phyloP scores from a whole-genome alignment of 345 rosid species.

The Raphanus sativus region DNA sequence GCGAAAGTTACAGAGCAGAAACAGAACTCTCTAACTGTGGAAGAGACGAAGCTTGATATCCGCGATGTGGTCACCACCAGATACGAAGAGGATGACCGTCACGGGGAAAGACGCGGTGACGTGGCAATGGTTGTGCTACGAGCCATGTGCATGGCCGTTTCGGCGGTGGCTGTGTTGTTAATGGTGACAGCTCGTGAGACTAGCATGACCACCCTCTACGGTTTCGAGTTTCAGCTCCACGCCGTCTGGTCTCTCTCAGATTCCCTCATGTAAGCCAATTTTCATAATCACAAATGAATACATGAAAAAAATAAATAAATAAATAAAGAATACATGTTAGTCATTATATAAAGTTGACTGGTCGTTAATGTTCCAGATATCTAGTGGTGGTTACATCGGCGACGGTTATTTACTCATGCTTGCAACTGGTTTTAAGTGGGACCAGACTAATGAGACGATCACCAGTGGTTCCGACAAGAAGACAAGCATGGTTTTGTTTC shows the following conservation, averaged over 20 bases:
- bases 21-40: neutral
- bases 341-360: neutral
- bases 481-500: neutral
- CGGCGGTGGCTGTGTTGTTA: neutral
- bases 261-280: neutral
- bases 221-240: neutral
- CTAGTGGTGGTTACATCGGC: neutral
- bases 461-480: neutral
- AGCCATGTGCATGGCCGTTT: neutral
- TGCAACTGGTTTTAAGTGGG: neutral
- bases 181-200: neutral
- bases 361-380: neutral
- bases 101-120: neutral
- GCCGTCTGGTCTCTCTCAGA: neutral
- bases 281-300: neutral
- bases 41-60: neutral
- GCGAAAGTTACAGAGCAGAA: neutral
- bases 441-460: neutral
- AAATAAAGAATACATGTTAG: too few relatives aligned
- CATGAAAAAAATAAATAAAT: neutral
- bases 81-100: neutral
- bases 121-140: neutral
- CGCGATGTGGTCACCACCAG: neutral
- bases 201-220: neutral
- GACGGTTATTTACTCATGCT: neutral